A percentile compares a stretch with the other conserved stretches of the same genome.
These are phyloP conservation scores for Phaeosphaeria sp. DNA, from an alignment of 2,329 filamentous ascomycete genomes.

Conservation along the genomic window DNA sequence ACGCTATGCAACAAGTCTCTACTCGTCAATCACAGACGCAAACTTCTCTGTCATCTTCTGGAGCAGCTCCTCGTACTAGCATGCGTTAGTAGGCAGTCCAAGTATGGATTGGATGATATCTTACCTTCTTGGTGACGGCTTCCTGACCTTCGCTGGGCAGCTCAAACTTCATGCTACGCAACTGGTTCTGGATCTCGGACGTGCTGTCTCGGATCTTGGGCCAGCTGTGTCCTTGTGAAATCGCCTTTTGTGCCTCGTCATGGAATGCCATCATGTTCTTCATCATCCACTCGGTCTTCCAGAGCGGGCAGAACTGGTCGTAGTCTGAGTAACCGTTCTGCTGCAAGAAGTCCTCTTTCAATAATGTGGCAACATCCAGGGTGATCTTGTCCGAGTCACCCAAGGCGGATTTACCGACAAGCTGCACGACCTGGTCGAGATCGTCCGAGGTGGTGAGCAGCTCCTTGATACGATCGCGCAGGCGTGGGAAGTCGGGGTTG, in stretches of 20 bases:
- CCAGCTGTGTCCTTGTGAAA: slow-evolving; percentile 91
- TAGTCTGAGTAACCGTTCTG: slow-evolving; percentile 99
- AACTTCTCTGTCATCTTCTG: slow-evolving; percentile 97
- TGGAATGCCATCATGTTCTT: slow-evolving; percentile 98
- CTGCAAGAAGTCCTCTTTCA: slow-evolving; percentile 99
- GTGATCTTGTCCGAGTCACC: slow-evolving; percentile 99
- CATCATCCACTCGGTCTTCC: slow-evolving; percentile 99
- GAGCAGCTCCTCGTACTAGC: slow-evolving; percentile 87
- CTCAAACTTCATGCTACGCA: slow-evolving; percentile 97
- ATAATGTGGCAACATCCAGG: slow-evolving; percentile 83
- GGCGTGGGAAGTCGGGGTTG: slow-evolving; percentile 89
- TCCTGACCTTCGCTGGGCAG: slow-evolving; percentile 85
- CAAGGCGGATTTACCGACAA: slow-evolving; percentile 95
- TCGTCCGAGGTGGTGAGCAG: slow-evolving; percentile 95
- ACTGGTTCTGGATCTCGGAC: slow-evolving; percentile 79
- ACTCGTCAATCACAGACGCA: slow-evolving; percentile 94
- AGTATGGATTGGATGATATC: slow-evolving; percentile 22
- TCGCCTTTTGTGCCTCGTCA: slow-evolving; percentile 95
- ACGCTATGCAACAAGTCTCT: slow-evolving; percentile 53
- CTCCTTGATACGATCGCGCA: slow-evolving; percentile 92
- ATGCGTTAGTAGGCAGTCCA: slow-evolving; percentile 47
- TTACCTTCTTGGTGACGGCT: slow-evolving; percentile 80
- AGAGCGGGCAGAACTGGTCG: slow-evolving; percentile 98
- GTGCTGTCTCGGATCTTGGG: slow-evolving; percentile 91
- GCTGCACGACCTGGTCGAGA: slow-evolving; percentile 96